Evolutionary conservation across 768 basidiomycete species (phyloP).

Genomic region (Lentinula edodes): DNA sequence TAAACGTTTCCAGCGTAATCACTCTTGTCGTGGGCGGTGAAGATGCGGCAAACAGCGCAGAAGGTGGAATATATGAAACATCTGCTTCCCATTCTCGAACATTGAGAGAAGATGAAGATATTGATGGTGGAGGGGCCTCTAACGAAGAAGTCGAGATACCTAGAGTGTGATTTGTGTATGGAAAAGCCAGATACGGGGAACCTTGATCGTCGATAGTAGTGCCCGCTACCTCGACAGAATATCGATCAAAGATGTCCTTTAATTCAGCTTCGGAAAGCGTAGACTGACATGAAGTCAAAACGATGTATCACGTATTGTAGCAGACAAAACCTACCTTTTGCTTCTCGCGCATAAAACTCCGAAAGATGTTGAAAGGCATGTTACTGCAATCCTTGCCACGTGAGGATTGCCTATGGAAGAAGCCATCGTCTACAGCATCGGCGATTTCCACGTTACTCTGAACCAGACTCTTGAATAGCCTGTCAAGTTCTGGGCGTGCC

Average conservation of each 20-base stretch:
- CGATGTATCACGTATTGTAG: not conserved
- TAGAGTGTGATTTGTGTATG: not conserved
- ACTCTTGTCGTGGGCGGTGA: slow-evolving; percentile 8
- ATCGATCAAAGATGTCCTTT: slow-evolving; percentile 29
- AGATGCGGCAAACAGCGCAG: slow-evolving; percentile 6
- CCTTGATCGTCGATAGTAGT: slow-evolving; percentile 2
- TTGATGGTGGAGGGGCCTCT: slow-evolving; percentile 1
- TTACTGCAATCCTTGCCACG: slow-evolving; percentile 18
- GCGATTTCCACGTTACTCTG: not conserved
- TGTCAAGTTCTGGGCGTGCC: slow-evolving; percentile 72
- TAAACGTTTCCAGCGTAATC: slow-evolving; percentile 47
- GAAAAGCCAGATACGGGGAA: slow-evolving; percentile 5
- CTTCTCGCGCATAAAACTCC: slow-evolving; percentile 37
- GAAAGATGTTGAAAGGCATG: slow-evolving; percentile 37
- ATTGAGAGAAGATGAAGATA: not conserved
- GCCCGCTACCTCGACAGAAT: slow-evolving; percentile 15
- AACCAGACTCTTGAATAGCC: slow-evolving; percentile 37
- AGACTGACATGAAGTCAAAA: slow-evolving; percentile 17
- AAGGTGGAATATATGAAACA: slow-evolving; percentile 5
- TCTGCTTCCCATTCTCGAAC: not conserved
- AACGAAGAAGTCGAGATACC: slow-evolving; percentile 1
- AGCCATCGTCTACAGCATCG: not conserved
- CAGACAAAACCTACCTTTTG: slow-evolving; percentile 29
- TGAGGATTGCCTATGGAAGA: not conserved
- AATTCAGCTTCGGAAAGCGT: slow-evolving; percentile 27